Base-by-base conservation (phyloP, 805 yeast species). In the Ogataea allantospora region DNA sequence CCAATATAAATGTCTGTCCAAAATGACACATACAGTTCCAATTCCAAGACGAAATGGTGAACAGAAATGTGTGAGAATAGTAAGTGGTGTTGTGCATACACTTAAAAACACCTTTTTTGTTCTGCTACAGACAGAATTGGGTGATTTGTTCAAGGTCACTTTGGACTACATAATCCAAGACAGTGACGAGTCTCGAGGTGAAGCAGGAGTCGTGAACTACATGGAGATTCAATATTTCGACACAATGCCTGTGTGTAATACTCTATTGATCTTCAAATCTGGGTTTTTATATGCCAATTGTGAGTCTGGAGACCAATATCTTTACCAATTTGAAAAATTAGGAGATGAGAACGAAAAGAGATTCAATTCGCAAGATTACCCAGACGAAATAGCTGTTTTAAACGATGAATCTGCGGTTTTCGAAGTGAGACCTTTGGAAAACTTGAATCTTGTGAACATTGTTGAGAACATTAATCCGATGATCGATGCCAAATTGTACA, bases 301-400 rank as follows among this genome's bases (percentile, higher is more conserved):
- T 7, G 81, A 81, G 40, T 58, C 66, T 40, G 78, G 82, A 19
- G 79, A 82, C 51, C 85, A 81, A 50, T 58, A 66, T 13, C 65
- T 85, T n/a, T 86, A 80, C 52, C 96, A 88, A 56, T 83, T 91
- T 51, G 87, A 83, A 44, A 74, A 74, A 33, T 63, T 88, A 30
- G 96, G 95, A 1, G 80, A 75, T 31, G 75, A 63, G 10, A 48
- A 48, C 3, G 65, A 61, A 23, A 53, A 40, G 14, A 52, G 44
- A 18, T 66, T 65, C 55, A 48, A 48, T 11, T 63, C 71, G 0
- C 38, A 57, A 5, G 51, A 62, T 35, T 51, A 56, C 43, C 65
- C 71, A 1, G 63, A 62, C 24, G 64, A 63, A 14, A 44, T 59
- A 10, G 54, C 60, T 7, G 59, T 43, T 5, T 16, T 49, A n/a